These are phyloP conservation scores for Eucalyptus shirleyi DNA, from an alignment of 345 rosid genomes.

Conservation along the genomic window DNA sequence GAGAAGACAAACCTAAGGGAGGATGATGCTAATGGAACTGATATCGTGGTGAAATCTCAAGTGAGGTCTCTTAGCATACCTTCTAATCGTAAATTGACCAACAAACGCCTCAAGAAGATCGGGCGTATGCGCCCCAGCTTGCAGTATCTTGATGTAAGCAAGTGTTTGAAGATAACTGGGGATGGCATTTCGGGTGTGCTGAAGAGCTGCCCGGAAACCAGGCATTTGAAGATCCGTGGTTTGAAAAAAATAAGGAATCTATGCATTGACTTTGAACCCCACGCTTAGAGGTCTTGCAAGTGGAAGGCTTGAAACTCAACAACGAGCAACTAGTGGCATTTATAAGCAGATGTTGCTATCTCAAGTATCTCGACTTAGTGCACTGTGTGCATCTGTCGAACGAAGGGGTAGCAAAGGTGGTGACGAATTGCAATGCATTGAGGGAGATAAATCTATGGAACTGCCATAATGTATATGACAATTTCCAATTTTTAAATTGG, in stretches of 20 bases:
- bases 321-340: fast-evolving
- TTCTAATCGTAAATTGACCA: slow-evolving; percentile 25
- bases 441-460: too few relatives aligned
- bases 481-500: too few relatives aligned
- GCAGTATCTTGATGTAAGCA: slow-evolving; percentile 21
- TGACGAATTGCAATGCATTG: too few relatives aligned
- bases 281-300: slow-evolving; percentile 39
- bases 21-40: slow-evolving; percentile 6
- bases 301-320: slow-evolving; percentile 4
- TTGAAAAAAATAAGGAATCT: slow-evolving; percentile 25
- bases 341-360: too few relatives aligned
- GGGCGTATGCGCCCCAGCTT: slow-evolving; percentile 21
- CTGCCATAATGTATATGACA: fast-evolving
- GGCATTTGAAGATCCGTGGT: not conserved
- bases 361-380: too few relatives aligned
- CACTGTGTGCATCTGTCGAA: too few relatives aligned
- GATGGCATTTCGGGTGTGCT: slow-evolving; percentile 24
- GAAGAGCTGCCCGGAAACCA: too few relatives aligned
- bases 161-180: slow-evolving; percentile 27
- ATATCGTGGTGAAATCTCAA: slow-evolving; percentile 4
- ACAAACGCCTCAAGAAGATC: slow-evolving; percentile 25
- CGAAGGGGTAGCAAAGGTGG: fast-evolving
- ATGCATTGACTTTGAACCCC: slow-evolving; percentile 24
- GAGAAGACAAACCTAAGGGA: not conserved
- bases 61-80: slow-evolving; percentile 30